Base-by-base conservation (phyloP, 306 rosid species). In the Vachellia pachyceras region DNA sequence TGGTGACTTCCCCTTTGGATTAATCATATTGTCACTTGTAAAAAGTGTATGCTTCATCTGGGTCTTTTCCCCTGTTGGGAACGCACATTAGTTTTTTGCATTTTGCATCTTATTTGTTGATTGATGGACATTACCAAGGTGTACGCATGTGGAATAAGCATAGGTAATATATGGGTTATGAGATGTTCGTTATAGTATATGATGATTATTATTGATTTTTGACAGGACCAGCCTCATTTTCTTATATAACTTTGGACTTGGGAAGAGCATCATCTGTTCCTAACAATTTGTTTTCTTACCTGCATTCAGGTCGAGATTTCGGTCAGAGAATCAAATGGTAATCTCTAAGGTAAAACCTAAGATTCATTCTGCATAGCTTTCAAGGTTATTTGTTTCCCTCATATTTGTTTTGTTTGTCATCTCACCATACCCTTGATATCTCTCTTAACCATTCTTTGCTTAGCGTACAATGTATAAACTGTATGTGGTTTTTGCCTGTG, bases 271-370 rank as follows among this genome's bases (percentile, higher is more conserved):
- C 29, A 14, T 18, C 47, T 50, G 47, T 35, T 73, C 46, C 77
- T 73, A 35, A 73, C 44, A 33, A 18, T 50, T 73, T 54, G 5
- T 73, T 73, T 18, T 73, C 46, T 73, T 73, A 39, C 77, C 45
- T 73, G 47, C 18, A 18, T 35, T 35, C 64, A 73, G 77, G 47
- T 50, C 77, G 1, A 73, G 46, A 50, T 73, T 50, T 73, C 64
- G 29, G 37, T 37, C 65, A 17, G 77, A 49, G 65, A 50, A 50
- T 35, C 77, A 73, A 54, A 50, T 49, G 33, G 41, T 36, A 73
- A 65, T 17, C 36, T 73, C 77, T 37, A 60, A 50, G 77, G 77
- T 73, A 83, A 79, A 81, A 55, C 57, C 77, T 82, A 63, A 52
- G 75, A 60, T 71, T 60, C 42, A 46, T 77, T 76, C 54, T 77